Evolutionary conservation across 2,329 filamentous ascomycete species (phyloP), one percentile per base, ranked within the genome.

Genomic region (Leptographium galeiforme): DNA sequence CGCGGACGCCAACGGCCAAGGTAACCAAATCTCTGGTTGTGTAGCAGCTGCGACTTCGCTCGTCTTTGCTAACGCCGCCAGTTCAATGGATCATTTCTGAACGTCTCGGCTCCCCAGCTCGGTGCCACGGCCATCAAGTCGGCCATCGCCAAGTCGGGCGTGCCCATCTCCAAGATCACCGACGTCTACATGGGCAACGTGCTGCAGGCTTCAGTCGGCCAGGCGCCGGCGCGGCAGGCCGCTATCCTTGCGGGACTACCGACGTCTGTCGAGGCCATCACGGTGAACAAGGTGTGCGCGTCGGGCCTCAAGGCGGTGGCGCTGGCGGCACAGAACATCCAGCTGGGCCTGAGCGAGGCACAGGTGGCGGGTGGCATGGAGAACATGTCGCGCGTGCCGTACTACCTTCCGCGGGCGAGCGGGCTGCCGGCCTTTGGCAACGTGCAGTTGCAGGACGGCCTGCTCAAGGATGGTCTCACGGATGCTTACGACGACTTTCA

Each of bases 131-230:
- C 90, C 55, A 97, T 98, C 73, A 93, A 90, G 69, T 85, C 89
- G 48, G 93, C 93, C 33, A 70, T 98, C 52, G 79, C 84, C 61
- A 95, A 93, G 69, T 94, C 90, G 51, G 84, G 82, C 59, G 78
- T 97, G 8, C 90, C 93, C 2, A 68, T 81, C 51, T 81, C 84
- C 38, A 86, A 85, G 65, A 88, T 97, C 63, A 86, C 84, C 58
- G 87, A 95, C 69, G 89, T 97, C 16, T 97, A 97, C 73, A 95
- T 97, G 87, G 93, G 93, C 65, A 95, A 96, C 63, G 93, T 97
- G 11, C 77, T 97, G 43, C 84, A 89, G 67, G 91, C 78, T 46
- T 79, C 79, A 18, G 78, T 93, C 7, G 93, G 93, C 47, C 93
- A 98, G 71, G 81, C 93, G 0, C 93, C 93, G 2, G 91, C 93